phyloP scores from a whole-genome alignment of 371 early-diverging fungal species.

The Syncephalastrum contaminatum region DNA sequence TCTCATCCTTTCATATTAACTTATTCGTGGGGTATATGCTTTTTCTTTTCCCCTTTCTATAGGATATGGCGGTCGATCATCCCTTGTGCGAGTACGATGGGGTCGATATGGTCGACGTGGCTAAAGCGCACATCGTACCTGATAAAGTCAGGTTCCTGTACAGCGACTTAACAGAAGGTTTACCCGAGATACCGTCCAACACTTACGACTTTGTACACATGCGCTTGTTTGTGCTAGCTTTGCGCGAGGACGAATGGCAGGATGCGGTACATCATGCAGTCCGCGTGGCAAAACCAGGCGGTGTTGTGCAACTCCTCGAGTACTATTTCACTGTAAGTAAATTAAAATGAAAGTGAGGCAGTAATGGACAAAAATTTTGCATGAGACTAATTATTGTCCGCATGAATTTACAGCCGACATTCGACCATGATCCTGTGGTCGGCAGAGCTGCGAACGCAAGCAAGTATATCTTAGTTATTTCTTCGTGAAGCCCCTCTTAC shows the following conservation, averaged over 20 bases:
- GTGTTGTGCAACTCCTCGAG: slow-evolving; percentile 42
- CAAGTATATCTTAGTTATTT: background rate
- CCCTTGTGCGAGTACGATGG: slow-evolving; percentile 55
- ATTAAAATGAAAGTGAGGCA: background rate
- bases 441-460: slow-evolving; percentile 7
- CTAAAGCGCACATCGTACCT: slow-evolving; percentile 46
- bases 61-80: slow-evolving; percentile 46
- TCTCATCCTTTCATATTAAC: too few species aligned
- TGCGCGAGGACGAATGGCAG: slow-evolving; percentile 50
- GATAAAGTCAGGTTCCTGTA: slow-evolving; percentile 40
- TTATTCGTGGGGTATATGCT: too few species aligned
- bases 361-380: background rate
- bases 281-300: slow-evolving; percentile 48
- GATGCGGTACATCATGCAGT: slow-evolving; percentile 18
- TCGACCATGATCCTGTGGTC: slow-evolving; percentile 5
- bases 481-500: background rate
- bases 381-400: background rate
- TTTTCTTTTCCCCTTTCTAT: background rate
- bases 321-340: slow-evolving; percentile 20
- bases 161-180: slow-evolving; percentile 36
- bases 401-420: slow-evolving; percentile 1
- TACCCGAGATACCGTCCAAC: slow-evolving; percentile 45
- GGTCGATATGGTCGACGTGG: slow-evolving; percentile 54
- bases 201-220: slow-evolving; percentile 57
- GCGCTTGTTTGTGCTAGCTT: slow-evolving; percentile 43